Percentiles rank a stretch among this genome's conserved stretches.
These are phyloP conservation scores for Phytophthora citrophthora DNA, from an alignment of 352 stramenopile genomes.

Conservation along the genomic window DNA sequence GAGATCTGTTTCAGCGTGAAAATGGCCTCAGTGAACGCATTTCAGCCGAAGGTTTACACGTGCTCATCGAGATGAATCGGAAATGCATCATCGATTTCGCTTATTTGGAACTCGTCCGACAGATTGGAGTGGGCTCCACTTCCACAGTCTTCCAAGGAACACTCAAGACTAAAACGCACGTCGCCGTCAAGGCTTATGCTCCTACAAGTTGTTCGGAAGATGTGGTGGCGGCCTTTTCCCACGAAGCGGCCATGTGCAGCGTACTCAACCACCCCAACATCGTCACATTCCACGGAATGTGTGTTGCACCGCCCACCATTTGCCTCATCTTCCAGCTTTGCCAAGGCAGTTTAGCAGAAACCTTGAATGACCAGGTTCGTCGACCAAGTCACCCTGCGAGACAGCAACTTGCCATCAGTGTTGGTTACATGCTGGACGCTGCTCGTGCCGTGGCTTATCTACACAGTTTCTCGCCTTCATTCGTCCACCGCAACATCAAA, in stretches of 20 bases:
- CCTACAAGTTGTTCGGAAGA: slow-evolving; percentile 37
- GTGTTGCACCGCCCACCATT: slow-evolving; percentile 48
- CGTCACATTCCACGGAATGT: slow-evolving; percentile 46
- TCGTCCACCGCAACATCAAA: slow-evolving; percentile 54
- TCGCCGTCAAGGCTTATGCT: slow-evolving; percentile 57
- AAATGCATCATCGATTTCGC: slow-evolving; percentile 66
- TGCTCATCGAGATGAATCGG: slow-evolving; percentile 60
- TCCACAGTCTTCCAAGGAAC: slow-evolving; percentile 43
- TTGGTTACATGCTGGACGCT: slow-evolving; percentile 55
- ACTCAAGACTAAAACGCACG: slow-evolving; percentile 42
- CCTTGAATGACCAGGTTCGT: slow-evolving; percentile 24
- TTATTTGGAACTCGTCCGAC: slow-evolving; percentile 45
- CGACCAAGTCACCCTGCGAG: slow-evolving; percentile 18
- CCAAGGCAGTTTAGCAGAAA: slow-evolving; percentile 34
- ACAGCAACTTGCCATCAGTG: slow-evolving; percentile 44
- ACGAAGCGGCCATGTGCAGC: slow-evolving; percentile 49
- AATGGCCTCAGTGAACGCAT: slow-evolving; percentile 40
- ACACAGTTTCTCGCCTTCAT: slow-evolving; percentile 52
- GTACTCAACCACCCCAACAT: slow-evolving; percentile 51
- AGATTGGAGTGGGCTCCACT: slow-evolving; percentile 37
- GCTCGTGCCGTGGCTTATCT: slow-evolving; percentile 55
- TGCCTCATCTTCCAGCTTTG: slow-evolving; percentile 54
- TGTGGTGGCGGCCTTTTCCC: slow-evolving; percentile 46
- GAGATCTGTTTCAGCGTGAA: slow-evolving; percentile 38
- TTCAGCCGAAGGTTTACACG: slow-evolving; percentile 48